Conservation (phyloP, 345 rosid genomes). For the Reutealis trisperma region DNA sequence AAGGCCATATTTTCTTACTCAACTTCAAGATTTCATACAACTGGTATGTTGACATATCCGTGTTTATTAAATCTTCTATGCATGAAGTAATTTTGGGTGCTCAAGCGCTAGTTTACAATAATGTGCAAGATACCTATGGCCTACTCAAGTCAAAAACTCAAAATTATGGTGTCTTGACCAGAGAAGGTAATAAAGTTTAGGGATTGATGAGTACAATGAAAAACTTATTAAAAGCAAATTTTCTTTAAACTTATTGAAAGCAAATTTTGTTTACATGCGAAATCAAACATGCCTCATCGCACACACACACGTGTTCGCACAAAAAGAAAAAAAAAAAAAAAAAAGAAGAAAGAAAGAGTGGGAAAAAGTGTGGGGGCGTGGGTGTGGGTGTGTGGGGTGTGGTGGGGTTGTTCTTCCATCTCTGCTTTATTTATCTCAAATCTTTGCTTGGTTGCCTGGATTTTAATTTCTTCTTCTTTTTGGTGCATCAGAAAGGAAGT, state of each 20-base stretch:
- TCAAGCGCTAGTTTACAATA: not conserved
- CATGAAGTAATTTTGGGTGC: not conserved
- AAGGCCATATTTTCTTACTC: conserved; percentile 52
- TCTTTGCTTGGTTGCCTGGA: too few relatives aligned
- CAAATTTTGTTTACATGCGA: not conserved
- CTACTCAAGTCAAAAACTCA: not conserved
- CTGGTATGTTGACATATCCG: conserved; percentile 39
- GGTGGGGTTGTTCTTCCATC: not conserved
- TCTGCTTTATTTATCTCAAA: not conserved
- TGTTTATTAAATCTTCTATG: not conserved
- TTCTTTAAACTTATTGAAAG: not conserved
- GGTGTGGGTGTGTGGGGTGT: too few relatives aligned
- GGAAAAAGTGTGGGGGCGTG: too few relatives aligned
- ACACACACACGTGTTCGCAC: not conserved
- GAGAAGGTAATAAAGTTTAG: not conserved
- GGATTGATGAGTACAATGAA: not conserved
- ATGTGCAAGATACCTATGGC: not conserved
- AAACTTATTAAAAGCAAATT: not conserved
- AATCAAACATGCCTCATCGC: not conserved
- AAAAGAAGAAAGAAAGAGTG: too few relatives aligned
- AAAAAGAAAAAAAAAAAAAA: too few relatives aligned
- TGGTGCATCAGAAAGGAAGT: too few relatives aligned
- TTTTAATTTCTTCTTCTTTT: not conserved
- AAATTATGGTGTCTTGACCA: not conserved
- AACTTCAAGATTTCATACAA: conserved; percentile 52